These are phyloP conservation scores for Botrytis elliptica DNA, from an alignment of 2,329 filamentous ascomycete genomes.

Conservation along the genomic window DNA sequence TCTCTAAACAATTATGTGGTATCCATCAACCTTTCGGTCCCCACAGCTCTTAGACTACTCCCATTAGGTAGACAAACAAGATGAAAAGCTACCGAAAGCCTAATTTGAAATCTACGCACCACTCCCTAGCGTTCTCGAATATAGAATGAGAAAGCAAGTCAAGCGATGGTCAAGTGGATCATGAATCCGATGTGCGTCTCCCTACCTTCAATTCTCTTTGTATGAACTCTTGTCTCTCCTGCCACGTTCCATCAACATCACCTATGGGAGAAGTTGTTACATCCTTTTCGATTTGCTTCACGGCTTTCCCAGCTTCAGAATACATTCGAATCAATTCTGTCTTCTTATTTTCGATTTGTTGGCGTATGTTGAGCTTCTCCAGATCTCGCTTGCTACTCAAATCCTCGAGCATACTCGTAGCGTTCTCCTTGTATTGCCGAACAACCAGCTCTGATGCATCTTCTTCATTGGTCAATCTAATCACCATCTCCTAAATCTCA, in stretches of 20 bases:
- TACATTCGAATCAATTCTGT: conserved; percentile 29
- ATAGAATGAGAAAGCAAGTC: background rate
- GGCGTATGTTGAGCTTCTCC: conserved; percentile 26
- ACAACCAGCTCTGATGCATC: conserved; percentile 35
- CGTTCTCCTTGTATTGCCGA: conserved; percentile 36
- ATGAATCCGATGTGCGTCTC: conserved; percentile 20
- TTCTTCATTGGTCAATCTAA: conserved; percentile 35
- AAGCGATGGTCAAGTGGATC: background rate
- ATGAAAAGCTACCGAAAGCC: background rate
- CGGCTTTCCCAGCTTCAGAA: conserved; percentile 25
- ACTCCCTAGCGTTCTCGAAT: background rate
- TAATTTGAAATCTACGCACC: background rate
- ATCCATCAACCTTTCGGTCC: background rate
- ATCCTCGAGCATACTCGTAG: conserved; percentile 30
- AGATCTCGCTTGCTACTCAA: conserved; percentile 26
- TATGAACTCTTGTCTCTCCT: conserved; percentile 31
- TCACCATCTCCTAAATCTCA: conserved; percentile 34
- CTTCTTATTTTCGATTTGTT: conserved; percentile 27
- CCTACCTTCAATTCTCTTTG: conserved; percentile 27
- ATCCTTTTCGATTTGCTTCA: conserved; percentile 24
- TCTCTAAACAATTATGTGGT: conserved; percentile 1
- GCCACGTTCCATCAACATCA: conserved; percentile 32
- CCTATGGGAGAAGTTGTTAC: conserved; percentile 26
- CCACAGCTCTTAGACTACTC: background rate
- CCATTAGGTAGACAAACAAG: background rate